Conservation (phyloP, 768 basidiomycete genomes). For the Peribolospora kevripleyi region DNA sequence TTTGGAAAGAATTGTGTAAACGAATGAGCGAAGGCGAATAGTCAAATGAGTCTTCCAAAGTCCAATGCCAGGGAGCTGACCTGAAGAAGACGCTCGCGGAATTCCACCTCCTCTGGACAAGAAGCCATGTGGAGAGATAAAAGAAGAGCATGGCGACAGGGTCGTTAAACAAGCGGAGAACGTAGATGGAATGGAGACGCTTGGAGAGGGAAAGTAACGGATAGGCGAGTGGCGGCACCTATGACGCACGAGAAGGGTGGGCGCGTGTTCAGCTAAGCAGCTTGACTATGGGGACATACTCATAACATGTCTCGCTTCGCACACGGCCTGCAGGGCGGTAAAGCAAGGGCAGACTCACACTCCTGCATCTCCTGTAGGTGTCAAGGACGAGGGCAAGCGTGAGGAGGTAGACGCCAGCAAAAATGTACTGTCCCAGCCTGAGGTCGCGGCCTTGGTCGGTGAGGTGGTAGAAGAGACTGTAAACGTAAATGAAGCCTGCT, state of each 20-base stretch:
- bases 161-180: conserved; percentile 82
- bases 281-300: background rate
- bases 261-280: background rate
- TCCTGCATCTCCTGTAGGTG: conserved; percentile 33
- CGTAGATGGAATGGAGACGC: conserved; percentile 76
- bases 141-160: conserved; percentile 37
- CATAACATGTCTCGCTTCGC: background rate
- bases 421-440: conserved; percentile 47
- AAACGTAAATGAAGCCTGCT: conserved; percentile 71
- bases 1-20: too few species aligned
- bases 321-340: conserved; percentile 18
- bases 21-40: too few species aligned
- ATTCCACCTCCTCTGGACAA: conserved; percentile 33
- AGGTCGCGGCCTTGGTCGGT: conserved; percentile 35
- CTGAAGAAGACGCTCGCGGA: conserved; percentile 45
- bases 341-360: conserved; percentile 35
- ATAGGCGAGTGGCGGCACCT: conserved; percentile 15
- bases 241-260: background rate
- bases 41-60: background rate
- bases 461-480: conserved; percentile 39
- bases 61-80: conserved; percentile 23
- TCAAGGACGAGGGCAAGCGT: conserved; percentile 40
- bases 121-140: conserved; percentile 35
- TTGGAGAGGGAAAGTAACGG: conserved; percentile 60
- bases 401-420: conserved; percentile 43